Percentiles rank a stretch among this genome's conserved stretches.
Evolutionary conservation across 2,329 filamentous ascomycete species (phyloP).

Genomic region (Aspergillus eucalypticola): DNA sequence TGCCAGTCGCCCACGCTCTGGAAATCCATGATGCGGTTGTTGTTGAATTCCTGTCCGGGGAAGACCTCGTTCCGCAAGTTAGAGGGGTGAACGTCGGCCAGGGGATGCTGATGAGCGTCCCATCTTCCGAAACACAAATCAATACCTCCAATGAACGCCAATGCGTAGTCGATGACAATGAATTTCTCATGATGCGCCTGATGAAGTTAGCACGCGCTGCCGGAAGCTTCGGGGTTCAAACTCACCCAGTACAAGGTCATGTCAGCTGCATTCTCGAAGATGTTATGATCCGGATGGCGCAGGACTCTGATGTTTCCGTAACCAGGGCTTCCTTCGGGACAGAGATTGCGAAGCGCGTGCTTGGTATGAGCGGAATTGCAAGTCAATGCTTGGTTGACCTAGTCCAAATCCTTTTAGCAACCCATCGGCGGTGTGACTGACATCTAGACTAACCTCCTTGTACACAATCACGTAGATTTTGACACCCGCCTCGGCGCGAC

Average conservation of each 20-base stretch:
- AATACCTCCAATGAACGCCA: slow-evolving; percentile 91
- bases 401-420: slow-evolving; percentile 10
- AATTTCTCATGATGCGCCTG: slow-evolving; percentile 95
- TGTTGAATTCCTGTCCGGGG: slow-evolving; percentile 97
- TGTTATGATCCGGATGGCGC: slow-evolving; percentile 92
- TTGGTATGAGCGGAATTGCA: slow-evolving; percentile 95
- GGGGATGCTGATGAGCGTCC: slow-evolving; percentile 81
- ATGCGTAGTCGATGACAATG: slow-evolving; percentile 85
- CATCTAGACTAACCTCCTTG: slow-evolving; percentile 61
- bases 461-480: slow-evolving; percentile 94
- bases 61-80: slow-evolving; percentile 82
- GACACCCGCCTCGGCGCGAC: slow-evolving; percentile 85
- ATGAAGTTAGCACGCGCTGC: slow-evolving; percentile 7
- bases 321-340: slow-evolving; percentile 77
- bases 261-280: slow-evolving; percentile 88
- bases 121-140: slow-evolving; percentile 95
- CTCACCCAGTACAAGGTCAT: slow-evolving; percentile 89
- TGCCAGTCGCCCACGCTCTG: slow-evolving; percentile 89
- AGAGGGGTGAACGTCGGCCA: slow-evolving; percentile 84
- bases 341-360: slow-evolving; percentile 74
- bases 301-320: slow-evolving; percentile 86
- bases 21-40: slow-evolving; percentile 95
- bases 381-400: slow-evolving; percentile 72
- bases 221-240: background rate
- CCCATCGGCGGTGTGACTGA: background rate